Percentiles rank a stretch among this genome's conserved stretches.
These are phyloP conservation scores for Rhizophora mangle DNA, from an alignment of 345 rosid genomes.

Conservation along the genomic window DNA sequence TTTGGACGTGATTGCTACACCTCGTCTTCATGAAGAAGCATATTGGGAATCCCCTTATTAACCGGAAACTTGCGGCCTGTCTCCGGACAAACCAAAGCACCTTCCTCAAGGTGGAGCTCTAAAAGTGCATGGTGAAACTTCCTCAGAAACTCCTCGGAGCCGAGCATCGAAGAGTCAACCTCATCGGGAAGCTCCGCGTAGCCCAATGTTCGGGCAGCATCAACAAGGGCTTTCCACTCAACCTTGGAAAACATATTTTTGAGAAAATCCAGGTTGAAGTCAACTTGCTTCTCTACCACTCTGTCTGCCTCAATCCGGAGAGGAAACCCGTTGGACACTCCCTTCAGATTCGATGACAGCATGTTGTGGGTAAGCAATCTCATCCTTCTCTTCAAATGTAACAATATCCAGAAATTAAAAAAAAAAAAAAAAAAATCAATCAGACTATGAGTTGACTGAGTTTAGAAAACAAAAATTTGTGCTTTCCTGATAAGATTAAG, in stretches of 20 bases:
- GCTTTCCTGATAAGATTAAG: no score
- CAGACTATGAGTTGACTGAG: neutral
- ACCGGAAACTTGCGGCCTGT: slow-evolving; percentile 72
- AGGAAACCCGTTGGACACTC: slow-evolving; percentile 78
- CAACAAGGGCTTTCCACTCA: slow-evolving; percentile 76
- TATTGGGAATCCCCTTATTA: slow-evolving; percentile 80
- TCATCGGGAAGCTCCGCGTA: slow-evolving; percentile 65
- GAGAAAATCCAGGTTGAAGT: slow-evolving; percentile 72
- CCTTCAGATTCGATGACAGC: slow-evolving; percentile 85
- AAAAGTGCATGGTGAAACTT: slow-evolving; percentile 82
- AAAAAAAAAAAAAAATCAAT: neutral
- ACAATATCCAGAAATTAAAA: neutral
- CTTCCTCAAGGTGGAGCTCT: slow-evolving; percentile 85
- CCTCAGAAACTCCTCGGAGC: slow-evolving; percentile 62
- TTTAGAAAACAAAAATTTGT: no score
- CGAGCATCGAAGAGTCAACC: slow-evolving; percentile 44
- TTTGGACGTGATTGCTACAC: slow-evolving; percentile 12
- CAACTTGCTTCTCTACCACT: slow-evolving; percentile 60
- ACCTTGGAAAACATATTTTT: slow-evolving; percentile 65
- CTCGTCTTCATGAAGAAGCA: slow-evolving; percentile 98
- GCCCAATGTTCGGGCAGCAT: slow-evolving; percentile 65
- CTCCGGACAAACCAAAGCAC: slow-evolving; percentile 88
- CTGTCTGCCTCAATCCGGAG: slow-evolving; percentile 61
- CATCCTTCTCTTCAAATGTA: slow-evolving; percentile 29
- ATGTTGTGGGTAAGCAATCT: slow-evolving; percentile 84